Evolutionary conservation across 2,329 filamentous ascomycete species (phyloP), one percentile per base, ranked within the genome.

Genomic region (Aspergillus fumigatus): DNA sequence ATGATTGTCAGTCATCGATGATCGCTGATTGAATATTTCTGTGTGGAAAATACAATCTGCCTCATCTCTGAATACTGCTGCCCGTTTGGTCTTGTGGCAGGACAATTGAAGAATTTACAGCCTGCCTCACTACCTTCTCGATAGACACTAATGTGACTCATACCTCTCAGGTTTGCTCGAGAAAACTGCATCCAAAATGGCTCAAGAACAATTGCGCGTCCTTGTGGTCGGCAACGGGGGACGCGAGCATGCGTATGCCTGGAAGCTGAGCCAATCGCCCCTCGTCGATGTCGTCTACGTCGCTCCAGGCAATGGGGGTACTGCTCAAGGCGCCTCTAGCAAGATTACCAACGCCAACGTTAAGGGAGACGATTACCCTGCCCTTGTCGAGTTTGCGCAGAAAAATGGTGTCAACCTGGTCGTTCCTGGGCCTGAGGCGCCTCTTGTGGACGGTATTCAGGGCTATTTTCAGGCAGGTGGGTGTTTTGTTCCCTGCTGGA

Each of bases 161-260:
- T 38, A 47, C 45, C 23, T 48, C 23, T 27, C 51, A 63, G 60
- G 55, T 62, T 59, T 57, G 51, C 57, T 61, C 61, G 60, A 60
- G 64, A 65, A 59, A 53, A 43, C 56, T 55, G 50, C 57, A 53
- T 51, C 43, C 48, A 64, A 55, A 50, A 77, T 77, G 74, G 67
- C 73, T 54, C 71, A 73, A 63, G 76, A 78, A 70, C 71, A 71
- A 62, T 80, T 91, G 61, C 84, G 86, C 65, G 82, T 97, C 65
- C 86, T 97, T 61, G 86, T 97, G 61, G 86, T 97, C 63, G 93
- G 94, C 69, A 96, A 93, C 71, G 94, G 94, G 64, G 94, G 93
- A 66, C 87, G 94, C 67, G 94, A 99, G 78, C 92, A 97, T 76
- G 90, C 92, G 49, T 83, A 97, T 61, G 92, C 92, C 45, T 97